Conservation (phyloP, 1,139 yeast species). For the Chernovozyma sophiae-reginae region DNA sequence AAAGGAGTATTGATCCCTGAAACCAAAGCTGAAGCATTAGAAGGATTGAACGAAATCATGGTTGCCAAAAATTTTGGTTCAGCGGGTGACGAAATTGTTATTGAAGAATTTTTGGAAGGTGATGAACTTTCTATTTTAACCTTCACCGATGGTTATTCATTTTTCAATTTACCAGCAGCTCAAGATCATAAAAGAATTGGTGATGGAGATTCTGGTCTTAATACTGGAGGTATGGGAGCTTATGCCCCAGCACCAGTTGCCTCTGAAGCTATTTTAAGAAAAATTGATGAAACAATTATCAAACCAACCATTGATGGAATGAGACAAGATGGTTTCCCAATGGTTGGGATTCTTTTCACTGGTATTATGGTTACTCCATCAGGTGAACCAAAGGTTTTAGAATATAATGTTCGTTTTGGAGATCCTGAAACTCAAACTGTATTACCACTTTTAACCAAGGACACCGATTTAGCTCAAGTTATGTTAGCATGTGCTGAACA, state of each 20-base stretch:
- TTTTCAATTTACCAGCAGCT: conserved; percentile 90
- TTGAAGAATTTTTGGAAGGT: conserved; percentile 95
- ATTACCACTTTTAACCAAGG: conserved; percentile 74
- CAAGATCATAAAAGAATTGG: conserved; percentile 97
- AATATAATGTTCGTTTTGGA: conserved; percentile 96
- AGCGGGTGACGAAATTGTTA: conserved; percentile 95
- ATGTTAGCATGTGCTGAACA: conserved; percentile 94
- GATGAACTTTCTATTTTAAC: conserved; percentile 94
- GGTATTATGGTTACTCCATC: conserved; percentile 84
- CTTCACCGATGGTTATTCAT: conserved; percentile 89
- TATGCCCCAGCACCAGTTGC: conserved; percentile 97
- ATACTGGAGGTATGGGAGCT: conserved; percentile 99
- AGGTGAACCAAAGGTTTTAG: conserved; percentile 89
- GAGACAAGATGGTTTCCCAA: conserved; percentile 94
- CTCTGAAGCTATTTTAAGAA: conserved; percentile 60
- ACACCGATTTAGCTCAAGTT: conserved; percentile 87
- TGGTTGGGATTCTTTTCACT: conserved; percentile 94
- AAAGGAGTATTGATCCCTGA: conserved; percentile 96
- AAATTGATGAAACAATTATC: conserved; percentile 69
- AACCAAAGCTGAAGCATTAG: conserved; percentile 76
- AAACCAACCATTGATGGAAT: conserved; percentile 94
- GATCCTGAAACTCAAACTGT: conserved; percentile 99
- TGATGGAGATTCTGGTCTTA: conserved; percentile 88
- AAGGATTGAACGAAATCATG: conserved; percentile 86
- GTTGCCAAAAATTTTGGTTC: conserved; percentile 81